Conservation (phyloP, 1,284 basidiomycete genomes). For the Vanrija humicola region DNA sequence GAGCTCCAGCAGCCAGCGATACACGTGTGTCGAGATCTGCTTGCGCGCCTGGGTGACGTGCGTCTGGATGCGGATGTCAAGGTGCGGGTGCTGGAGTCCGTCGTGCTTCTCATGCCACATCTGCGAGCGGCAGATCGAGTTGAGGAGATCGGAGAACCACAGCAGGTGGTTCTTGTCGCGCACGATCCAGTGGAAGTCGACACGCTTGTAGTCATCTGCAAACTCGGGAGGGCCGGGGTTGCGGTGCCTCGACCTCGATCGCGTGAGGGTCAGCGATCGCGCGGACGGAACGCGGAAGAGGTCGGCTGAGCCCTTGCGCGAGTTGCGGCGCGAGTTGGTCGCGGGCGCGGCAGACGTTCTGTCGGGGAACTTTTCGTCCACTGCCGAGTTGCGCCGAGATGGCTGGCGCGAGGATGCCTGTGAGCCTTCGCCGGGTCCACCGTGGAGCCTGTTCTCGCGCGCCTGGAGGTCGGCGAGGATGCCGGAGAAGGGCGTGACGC, state of each 20-base stretch:
- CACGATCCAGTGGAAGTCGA: constrained; percentile 36
- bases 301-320: neutral
- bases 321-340: neutral
- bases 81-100: constrained; percentile 10
- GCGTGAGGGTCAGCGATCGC: neutral
- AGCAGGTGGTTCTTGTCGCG: constrained; percentile 23
- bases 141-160: constrained; percentile 33
- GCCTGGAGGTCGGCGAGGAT: constrained; percentile 30
- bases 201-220: constrained; percentile 23
- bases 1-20: constrained; percentile 29
- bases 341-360: neutral
- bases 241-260: constrained; percentile 4
- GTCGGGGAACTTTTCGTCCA: neutral
- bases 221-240: constrained; percentile 2
- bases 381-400: no score
- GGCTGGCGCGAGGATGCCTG: no score
- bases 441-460: constrained; percentile 18
- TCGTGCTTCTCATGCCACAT: constrained; percentile 19
- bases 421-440: constrained; percentile 13
- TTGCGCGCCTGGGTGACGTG: constrained; percentile 29
- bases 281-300: neutral
- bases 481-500: constrained; percentile 32
- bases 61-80: constrained; percentile 28
- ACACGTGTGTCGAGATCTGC: constrained; percentile 23
- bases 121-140: constrained; percentile 22